Conservation (phyloP, 768 basidiomycete species). For the Pilatotrama ljubarskyi region DNA sequence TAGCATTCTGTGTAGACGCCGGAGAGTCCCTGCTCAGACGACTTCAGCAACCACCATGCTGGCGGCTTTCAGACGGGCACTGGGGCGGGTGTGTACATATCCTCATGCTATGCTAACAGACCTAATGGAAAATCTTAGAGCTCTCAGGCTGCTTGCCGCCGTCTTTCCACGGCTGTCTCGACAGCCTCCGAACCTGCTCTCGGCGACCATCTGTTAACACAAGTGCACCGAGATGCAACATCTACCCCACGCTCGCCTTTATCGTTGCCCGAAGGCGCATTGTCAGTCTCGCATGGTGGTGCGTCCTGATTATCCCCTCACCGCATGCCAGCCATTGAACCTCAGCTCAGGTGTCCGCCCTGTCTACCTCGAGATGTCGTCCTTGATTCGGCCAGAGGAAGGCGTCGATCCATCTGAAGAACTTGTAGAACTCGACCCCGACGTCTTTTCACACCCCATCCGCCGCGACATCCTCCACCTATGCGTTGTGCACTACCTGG, state of each 20-base stretch:
- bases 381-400: slow-evolving; percentile 48
- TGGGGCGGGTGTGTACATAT: slow-evolving; percentile 23
- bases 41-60: slow-evolving; percentile 24
- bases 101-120: neutral
- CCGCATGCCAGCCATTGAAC: neutral
- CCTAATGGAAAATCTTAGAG: neutral
- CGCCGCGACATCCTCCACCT: slow-evolving; percentile 92
- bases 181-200: neutral
- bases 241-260: neutral
- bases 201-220: neutral
- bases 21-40: neutral
- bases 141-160: slow-evolving; percentile 12
- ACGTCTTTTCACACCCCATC: slow-evolving; percentile 87
- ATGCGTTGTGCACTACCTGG: slow-evolving; percentile 85
- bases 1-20: neutral
- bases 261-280: neutral
- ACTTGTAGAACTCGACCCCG: slow-evolving; percentile 67
- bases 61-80: slow-evolving; percentile 25
- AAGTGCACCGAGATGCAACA: neutral
- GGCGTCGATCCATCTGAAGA: slow-evolving; percentile 44
- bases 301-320: neutral
- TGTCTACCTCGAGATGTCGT: slow-evolving; percentile 61
- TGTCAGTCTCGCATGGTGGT: neutral
- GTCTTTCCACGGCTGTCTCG: slow-evolving; percentile 20
- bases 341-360: slow-evolving; percentile 45